Percentiles rank a stretch among this genome's conserved stretches.
Evolutionary conservation across 805 yeast species (phyloP).

Genomic region (Metschnikowia gelsemii): DNA sequence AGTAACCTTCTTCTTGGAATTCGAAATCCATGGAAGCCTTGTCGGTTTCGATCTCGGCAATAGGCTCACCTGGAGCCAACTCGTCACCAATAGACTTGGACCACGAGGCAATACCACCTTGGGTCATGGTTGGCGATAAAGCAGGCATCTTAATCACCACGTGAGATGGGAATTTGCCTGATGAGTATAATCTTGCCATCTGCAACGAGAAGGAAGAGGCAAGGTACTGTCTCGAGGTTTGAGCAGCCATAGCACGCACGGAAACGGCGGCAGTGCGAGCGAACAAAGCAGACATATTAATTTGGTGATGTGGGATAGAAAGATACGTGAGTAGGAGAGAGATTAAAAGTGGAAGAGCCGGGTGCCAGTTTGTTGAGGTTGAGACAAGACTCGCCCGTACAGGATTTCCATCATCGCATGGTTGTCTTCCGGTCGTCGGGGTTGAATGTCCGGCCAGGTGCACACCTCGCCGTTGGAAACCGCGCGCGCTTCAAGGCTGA

Average conservation of each 20-base stretch:
- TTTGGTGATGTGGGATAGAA: background rate
- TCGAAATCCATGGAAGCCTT: constrained; percentile 98
- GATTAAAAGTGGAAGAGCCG: constrained; percentile 2
- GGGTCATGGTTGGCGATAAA: constrained; percentile 98
- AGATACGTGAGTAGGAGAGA: constrained; percentile 31
- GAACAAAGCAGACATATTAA: constrained; percentile 36
- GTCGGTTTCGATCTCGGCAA: constrained; percentile 97
- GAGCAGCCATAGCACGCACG: constrained; percentile 26
- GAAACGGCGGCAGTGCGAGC: constrained; percentile 34
- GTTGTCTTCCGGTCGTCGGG: constrained; percentile 32
- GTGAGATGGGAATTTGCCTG: constrained; percentile 69
- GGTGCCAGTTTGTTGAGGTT: constrained; percentile 5
- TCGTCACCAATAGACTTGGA: constrained; percentile 85
- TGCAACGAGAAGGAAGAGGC: constrained; percentile 25
- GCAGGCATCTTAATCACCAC: constrained; percentile 97
- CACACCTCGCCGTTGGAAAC: constrained; percentile 3
- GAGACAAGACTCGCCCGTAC: constrained; percentile 11
- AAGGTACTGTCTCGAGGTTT: constrained; percentile 21
- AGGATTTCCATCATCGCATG: constrained; percentile 26
- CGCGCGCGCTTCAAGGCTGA: background rate
- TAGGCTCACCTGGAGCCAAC: constrained; percentile 86
- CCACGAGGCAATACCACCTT: constrained; percentile 91
- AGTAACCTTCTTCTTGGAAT: constrained; percentile 93
- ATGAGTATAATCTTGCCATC: constrained; percentile 42
- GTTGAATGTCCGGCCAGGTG: constrained; percentile 23